Base-by-base conservation (phyloP, 768 basidiomycete species). In the Boletus reticuloceps region DNA sequence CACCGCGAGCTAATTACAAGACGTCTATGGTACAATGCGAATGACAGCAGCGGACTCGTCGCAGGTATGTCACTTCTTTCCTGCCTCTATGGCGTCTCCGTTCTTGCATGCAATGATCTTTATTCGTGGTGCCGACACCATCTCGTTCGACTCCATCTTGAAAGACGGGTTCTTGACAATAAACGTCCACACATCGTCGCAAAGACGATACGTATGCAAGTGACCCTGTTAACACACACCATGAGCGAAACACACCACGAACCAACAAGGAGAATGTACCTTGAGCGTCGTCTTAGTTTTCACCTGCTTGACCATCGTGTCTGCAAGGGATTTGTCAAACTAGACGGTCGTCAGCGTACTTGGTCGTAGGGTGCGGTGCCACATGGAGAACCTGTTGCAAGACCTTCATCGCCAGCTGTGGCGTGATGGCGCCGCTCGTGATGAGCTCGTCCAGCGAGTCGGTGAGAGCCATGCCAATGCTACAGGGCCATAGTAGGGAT, bases 61-160 rank as follows among this genome's bases (percentile, higher is more conserved):
- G 27, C 17, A 48, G 51, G 53, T 51, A 54, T 60, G 61, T 61
- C 68, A 90, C 74, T 91, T 91, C 80, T 91, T 94, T 53, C 82
- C 84, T 22, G 85, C 82, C 63, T 92, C 89, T 43, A 91, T 84
- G 17, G 88, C 90, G 61, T 94, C 93, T 34, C 90, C 92, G 66
- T 91, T 91, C 82, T 98, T 98, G 78, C 96, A 98, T 6, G 97
- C 96, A 60, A 99, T 94, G 56, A 99, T 98, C 79, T 98, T 97
- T 73, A 97, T 92, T 70, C 89, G 85, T 29, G 82, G 80, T 6
- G 89, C 81, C 39, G 71, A 75, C 54, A 93, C 84, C 69, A 84
- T 76, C 66, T 91, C 87, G 70, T 89, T 90, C 60, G 85, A 83
- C 72, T 99, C 97, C 88, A 98, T 94, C 75, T 98, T 98, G 76